Evolutionary conservation across 2,329 filamentous ascomycete species (phyloP).

Genomic region (Fusarium protoensiforme): DNA sequence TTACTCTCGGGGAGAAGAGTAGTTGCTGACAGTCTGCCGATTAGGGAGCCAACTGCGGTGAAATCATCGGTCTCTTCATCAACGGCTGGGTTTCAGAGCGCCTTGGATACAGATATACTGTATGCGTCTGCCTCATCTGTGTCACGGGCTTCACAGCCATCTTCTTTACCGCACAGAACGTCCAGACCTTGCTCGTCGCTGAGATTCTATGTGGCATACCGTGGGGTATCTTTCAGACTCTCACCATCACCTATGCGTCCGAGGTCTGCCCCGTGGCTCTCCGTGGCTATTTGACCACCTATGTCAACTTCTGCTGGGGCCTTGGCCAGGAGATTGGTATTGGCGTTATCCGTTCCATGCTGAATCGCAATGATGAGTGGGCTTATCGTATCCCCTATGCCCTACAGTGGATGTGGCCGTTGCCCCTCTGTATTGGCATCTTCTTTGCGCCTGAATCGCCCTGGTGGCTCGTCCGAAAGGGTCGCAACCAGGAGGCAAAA

Average conservation of each 20-base stretch:
- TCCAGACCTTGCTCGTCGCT: slow-evolving; percentile 67
- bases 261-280: slow-evolving; percentile 80
- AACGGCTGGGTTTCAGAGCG: slow-evolving; percentile 74
- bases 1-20: not conserved
- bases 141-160: slow-evolving; percentile 69
- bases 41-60: slow-evolving; percentile 66
- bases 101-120: slow-evolving; percentile 75
- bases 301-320: slow-evolving; percentile 82
- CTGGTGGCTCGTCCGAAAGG: slow-evolving; percentile 80
- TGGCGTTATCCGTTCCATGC: slow-evolving; percentile 77
- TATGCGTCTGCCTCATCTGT: slow-evolving; percentile 66
- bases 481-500: slow-evolving; percentile 73
- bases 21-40: slow-evolving; percentile 36
- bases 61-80: slow-evolving; percentile 74
- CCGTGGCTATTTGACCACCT: slow-evolving; percentile 77
- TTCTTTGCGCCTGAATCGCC: slow-evolving; percentile 76
- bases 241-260: slow-evolving; percentile 74
- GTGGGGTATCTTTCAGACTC: slow-evolving; percentile 69
- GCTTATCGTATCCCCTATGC: slow-evolving; percentile 77
- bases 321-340: slow-evolving; percentile 80
- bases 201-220: slow-evolving; percentile 73
- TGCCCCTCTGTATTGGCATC: slow-evolving; percentile 74
- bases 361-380: slow-evolving; percentile 74
- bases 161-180: slow-evolving; percentile 72
- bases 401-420: slow-evolving; percentile 82